Evolutionary conservation across 2,329 filamentous ascomycete genomes (phyloP).

Genomic region (Niveomyces coronatus): DNA sequence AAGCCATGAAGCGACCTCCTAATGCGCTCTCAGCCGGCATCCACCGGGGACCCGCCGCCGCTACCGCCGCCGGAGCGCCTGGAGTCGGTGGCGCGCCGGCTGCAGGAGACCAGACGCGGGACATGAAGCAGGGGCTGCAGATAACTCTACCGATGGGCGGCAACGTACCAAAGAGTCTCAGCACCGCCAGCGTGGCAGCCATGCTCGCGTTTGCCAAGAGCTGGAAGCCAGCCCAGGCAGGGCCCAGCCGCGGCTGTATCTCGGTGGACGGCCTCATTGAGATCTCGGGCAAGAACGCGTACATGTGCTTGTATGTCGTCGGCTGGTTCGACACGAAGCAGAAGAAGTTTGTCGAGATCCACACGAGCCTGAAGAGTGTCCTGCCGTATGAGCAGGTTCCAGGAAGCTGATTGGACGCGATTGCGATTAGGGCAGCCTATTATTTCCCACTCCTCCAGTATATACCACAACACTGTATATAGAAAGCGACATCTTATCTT

Average conservation of each 20-base stretch:
- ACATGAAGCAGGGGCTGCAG: conserved; percentile 4
- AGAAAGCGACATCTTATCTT: too few relatives aligned
- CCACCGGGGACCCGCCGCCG: background rate
- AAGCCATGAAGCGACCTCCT: background rate
- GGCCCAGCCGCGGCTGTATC: conserved; percentile 41
- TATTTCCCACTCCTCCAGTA: background rate
- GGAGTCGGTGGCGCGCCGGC: too few relatives aligned
- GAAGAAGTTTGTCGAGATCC: conserved; percentile 30
- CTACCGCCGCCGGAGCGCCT: background rate
- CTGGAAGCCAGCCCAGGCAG: conserved; percentile 33
- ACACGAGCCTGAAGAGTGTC: conserved; percentile 33
- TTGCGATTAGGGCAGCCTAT: too few relatives aligned
- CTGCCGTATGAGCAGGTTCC: conserved; percentile 30
- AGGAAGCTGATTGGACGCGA: background rate
- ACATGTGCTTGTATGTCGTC: conserved; percentile 39
- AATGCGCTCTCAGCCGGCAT: background rate
- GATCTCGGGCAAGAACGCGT: conserved; percentile 34
- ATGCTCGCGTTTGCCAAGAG: conserved; percentile 29
- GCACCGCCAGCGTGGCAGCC: conserved; percentile 12
- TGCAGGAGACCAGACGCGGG: background rate
- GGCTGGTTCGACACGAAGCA: conserved; percentile 48
- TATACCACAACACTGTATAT: too few relatives aligned
- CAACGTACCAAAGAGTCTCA: background rate
- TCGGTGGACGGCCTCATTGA: conserved; percentile 45
- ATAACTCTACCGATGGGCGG: background rate